Conservation (phyloP, 345 rosid genomes). For the Eucalyptus cladocalyx region DNA sequence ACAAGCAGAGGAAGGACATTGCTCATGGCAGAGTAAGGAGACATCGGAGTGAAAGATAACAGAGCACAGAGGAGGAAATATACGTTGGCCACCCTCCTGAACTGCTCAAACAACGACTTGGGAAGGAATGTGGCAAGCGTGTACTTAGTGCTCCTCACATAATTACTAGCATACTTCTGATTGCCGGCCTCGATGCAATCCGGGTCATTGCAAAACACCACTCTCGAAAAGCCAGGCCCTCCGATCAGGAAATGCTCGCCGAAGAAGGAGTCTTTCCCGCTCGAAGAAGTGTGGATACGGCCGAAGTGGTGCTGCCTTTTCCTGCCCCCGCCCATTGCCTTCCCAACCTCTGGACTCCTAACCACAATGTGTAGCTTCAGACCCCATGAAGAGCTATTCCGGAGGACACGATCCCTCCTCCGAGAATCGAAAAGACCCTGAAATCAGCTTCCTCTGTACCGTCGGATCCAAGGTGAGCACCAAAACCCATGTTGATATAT, state of each 20-base stretch:
- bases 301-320: constrained; percentile 52
- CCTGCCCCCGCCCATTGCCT: constrained; percentile 40
- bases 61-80: constrained; percentile 78
- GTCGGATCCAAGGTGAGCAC: not conserved
- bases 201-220: constrained; percentile 74
- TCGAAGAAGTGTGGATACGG: constrained; percentile 51
- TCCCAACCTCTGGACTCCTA: not conserved
- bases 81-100: constrained; percentile 86
- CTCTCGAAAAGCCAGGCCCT: constrained; percentile 90
- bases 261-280: constrained; percentile 50
- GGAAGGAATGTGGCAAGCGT: constrained; percentile 70
- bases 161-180: constrained; percentile 41
- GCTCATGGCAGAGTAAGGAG: constrained; percentile 77
- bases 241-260: constrained; percentile 32
- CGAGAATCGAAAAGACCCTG: not conserved
- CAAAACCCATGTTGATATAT: not conserved
- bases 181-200: constrained; percentile 41
- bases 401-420: not conserved
- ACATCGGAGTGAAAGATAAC: constrained; percentile 61
- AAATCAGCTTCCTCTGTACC: not conserved
- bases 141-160: constrained; percentile 80
- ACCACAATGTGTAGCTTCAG: not conserved
- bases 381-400: not conserved
- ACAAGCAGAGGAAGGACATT: constrained; percentile 73
- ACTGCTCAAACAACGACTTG: constrained; percentile 83